Evolutionary conservation across 2,329 filamentous ascomycete species (phyloP).

Genomic region (Polytolypa hystricis): DNA sequence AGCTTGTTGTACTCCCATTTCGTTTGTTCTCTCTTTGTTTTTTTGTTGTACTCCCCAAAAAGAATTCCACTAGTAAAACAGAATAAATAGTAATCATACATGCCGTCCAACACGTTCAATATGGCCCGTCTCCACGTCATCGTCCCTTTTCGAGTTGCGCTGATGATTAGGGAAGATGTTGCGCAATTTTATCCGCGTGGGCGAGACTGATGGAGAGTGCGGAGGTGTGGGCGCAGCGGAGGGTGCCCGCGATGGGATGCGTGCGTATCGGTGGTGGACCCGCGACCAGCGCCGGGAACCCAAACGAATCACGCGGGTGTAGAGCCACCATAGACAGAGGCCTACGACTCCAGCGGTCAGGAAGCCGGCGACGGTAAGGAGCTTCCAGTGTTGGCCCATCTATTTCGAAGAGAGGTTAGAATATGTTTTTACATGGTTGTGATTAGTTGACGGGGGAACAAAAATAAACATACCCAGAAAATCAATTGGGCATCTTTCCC

Average conservation of each 20-base stretch:
- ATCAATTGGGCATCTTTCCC: constrained; percentile 52
- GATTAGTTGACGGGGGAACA: not conserved
- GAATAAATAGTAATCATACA: constrained; percentile 4
- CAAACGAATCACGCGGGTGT: constrained; percentile 36
- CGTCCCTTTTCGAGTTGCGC: constrained; percentile 28
- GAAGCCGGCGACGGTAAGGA: constrained; percentile 44
- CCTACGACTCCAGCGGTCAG: constrained; percentile 37
- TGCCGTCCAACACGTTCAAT: constrained; percentile 22
- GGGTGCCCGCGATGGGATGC: constrained; percentile 11
- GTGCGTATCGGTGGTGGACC: constrained; percentile 29
- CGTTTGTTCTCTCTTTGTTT: too few species aligned
- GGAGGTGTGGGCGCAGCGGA: constrained; percentile 3
- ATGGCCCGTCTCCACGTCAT: constrained; percentile 29
- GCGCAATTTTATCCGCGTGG: constrained; percentile 23
- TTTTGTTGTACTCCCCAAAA: too few species aligned
- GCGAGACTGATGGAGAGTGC: constrained; percentile 20
- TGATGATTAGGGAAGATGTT: constrained; percentile 28
- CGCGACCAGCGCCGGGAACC: constrained; percentile 30
- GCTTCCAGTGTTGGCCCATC: constrained; percentile 47
- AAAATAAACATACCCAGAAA: constrained; percentile 43
- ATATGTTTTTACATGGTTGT: not conserved
- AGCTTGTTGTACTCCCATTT: too few species aligned
- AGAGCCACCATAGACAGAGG: constrained; percentile 40
- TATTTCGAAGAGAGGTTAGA: constrained; percentile 10
- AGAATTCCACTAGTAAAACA: not conserved